Evolutionary conservation across 208 protist genomes (phyloP), one percentile per base, ranked within the genome.

Genomic region (Trypanosoma vivax): DNA sequence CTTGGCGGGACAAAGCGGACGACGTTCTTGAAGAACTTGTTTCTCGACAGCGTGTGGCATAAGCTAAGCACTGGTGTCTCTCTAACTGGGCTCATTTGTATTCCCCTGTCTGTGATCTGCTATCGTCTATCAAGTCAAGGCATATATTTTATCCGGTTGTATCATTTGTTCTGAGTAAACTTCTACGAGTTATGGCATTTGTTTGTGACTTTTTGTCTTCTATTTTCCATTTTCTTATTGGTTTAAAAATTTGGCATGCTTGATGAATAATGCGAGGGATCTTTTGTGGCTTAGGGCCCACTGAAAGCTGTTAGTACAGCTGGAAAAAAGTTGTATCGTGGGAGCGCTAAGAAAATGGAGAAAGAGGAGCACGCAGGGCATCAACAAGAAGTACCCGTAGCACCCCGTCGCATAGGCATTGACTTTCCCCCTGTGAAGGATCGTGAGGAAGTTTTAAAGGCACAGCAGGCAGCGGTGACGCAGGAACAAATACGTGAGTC

Each of bases 21-120:
- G 71, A 76, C 10, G 41, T 92, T 34, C 68, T 92, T 14, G 78
- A 89, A 16, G 79, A 80, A 67, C 49, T 89, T 13, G 80, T 77
- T 1, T 70, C 84, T 2, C 77, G 74, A 40, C 84, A 92, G 56
- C 74, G 84, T 45, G 55, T 79, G 16, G 62, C 55, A 19, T 64
- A 54, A 18, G 7, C 16, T 21, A 16, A 9, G 40, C 16, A 21
- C 11, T 18, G 7, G 40, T 45, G 7, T 45, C 7, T 45, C n/a
- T n/a, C n/a, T n/a, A n/a, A n/a, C n/a, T n/a, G n/a, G n/a, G n/a
- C n/a, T n/a, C n/a, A n/a, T n/a, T n/a, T n/a, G n/a, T n/a, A n/a
- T n/a, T n/a, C n/a, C n/a, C n/a, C n/a, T n/a, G n/a, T n/a, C n/a
- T n/a, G n/a, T n/a, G n/a, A n/a, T n/a, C n/a, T n/a, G n/a, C n/a